Base-by-base conservation (phyloP, 257 asterid species). In the Schizonepeta tenuifolia region DNA sequence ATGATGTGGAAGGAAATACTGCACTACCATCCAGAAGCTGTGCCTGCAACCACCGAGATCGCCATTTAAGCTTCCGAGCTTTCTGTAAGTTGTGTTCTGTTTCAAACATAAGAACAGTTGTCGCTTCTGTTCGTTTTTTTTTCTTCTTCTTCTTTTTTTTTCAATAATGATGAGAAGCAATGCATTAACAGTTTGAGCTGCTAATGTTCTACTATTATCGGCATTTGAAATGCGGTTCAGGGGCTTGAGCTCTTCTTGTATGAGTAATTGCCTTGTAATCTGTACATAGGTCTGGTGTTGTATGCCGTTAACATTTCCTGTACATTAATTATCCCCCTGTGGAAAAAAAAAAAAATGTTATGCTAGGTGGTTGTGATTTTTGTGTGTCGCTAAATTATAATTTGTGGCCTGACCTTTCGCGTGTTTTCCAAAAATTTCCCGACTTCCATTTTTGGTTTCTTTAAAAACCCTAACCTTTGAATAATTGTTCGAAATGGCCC, bases 1-100 rank as follows among this genome's bases (percentile, higher is more conserved):
- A 69, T 72, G 86, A 87, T 87, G 90, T 83, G 85, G 88, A 31
- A 24, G 67, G 92, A 87, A 57, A 85, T 85, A 74, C 83, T 87
- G 26, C 84, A 85, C 20, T 87, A 87, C 80, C 89, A 87, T 77
- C 92, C 90, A 1, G 86, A 83, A 75, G 78, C 65, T 38, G 81
- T 54, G 60, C 18, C 82, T 22, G 69, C 56, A 11, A 62, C 20
- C 38, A 36, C 67, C 24, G 79, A 59, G 55, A 63, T 57, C 40
- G 63, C 69, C 67, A 21, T 54, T 44, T 71, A 26, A 24, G 58
- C 49, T 50, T 60, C 54, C 64, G 71, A 68, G 70, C 57, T 53
- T 67, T 36, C 26, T 55, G 55, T 51, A 28, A 72, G 57, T 53
- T 9, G 64, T 64, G 22, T 65, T 41, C 28, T 63, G 60, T 67